Conservation (phyloP, 2,329 filamentous ascomycete species). For the Aotearoamyces nothofagi region DNA sequence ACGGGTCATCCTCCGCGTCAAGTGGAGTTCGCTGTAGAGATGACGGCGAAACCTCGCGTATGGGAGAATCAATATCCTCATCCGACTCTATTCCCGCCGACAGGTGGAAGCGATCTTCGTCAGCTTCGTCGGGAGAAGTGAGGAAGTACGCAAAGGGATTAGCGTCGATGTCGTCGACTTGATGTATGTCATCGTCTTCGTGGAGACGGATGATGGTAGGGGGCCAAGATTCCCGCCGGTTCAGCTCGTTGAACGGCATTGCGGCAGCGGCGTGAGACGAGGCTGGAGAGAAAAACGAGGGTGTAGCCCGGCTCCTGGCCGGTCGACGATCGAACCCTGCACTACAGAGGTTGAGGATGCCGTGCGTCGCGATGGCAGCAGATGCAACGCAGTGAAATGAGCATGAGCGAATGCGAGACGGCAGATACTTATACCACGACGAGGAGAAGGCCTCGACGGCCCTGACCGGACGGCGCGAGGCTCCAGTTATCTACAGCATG, state of each 20-base stretch:
- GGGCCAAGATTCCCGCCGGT: slow-evolving; percentile 19
- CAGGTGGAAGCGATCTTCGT: slow-evolving; percentile 18
- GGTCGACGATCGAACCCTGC: background rate
- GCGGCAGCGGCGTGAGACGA: background rate
- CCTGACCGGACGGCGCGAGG: too few relatives aligned
- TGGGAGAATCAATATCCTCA: slow-evolving; percentile 8
- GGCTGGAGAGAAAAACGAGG: background rate
- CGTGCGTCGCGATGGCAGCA: too few relatives aligned
- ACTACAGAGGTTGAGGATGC: too few relatives aligned
- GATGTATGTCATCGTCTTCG: slow-evolving; percentile 5
- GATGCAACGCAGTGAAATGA: too few relatives aligned
- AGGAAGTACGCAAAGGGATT: slow-evolving; percentile 21
- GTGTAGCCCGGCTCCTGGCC: too few relatives aligned
- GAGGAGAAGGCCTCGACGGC: background rate
- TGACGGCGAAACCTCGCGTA: slow-evolving; percentile 17
- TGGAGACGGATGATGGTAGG: slow-evolving; percentile 17
- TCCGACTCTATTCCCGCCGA: slow-evolving; percentile 17
- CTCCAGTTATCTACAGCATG: background rate
- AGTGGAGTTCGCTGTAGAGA: slow-evolving; percentile 9
- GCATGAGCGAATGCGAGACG: too few relatives aligned
- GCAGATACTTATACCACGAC: background rate
- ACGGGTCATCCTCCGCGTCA: slow-evolving; percentile 1
- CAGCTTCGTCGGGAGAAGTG: slow-evolving; percentile 15
- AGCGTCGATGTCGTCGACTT: slow-evolving; percentile 14
- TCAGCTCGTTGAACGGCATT: slow-evolving; percentile 17